Conservation (phyloP, 352 stramenopile genomes). For the Globisporangium orthogonon region DNA sequence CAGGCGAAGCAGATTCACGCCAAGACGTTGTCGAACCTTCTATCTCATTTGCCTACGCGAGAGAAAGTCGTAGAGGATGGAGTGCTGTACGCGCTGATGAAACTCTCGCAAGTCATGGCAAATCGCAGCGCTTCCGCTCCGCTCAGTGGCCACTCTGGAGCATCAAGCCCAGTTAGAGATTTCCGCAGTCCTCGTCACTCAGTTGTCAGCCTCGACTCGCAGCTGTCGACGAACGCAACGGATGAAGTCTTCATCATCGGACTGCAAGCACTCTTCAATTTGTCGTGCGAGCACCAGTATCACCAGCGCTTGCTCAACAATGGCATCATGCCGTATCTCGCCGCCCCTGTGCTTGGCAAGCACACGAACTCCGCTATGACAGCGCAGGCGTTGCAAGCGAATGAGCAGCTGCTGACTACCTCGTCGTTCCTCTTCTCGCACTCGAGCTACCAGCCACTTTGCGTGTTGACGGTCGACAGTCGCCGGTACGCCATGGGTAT, state of each 20-base stretch:
- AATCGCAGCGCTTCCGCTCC: constrained; percentile 6
- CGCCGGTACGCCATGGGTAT: constrained; percentile 56
- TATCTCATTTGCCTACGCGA: constrained; percentile 48
- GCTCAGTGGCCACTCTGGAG: constrained; percentile 2
- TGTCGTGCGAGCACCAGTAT: constrained; percentile 63
- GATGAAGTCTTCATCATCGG: constrained; percentile 69
- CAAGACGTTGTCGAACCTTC: constrained; percentile 73
- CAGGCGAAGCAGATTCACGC: constrained; percentile 81
- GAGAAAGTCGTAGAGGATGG: constrained; percentile 65
- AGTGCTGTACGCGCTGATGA: constrained; percentile 77
- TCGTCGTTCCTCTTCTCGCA: constrained; percentile 13
- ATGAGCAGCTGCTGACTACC: constrained; percentile 4
- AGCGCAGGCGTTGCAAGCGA: background rate
- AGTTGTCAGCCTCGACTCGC: background rate
- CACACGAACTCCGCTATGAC: constrained; percentile 6
- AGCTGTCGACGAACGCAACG: constrained; percentile 8
- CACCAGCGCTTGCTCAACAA: constrained; percentile 67
- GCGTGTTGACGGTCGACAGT: constrained; percentile 31
- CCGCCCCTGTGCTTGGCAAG: constrained; percentile 32
- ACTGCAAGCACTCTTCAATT: constrained; percentile 69
- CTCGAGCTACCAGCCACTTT: constrained; percentile 1
- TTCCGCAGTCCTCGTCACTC: background rate
- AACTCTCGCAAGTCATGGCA: constrained; percentile 60
- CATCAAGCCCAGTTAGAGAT: background rate
- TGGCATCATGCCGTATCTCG: constrained; percentile 63